phyloP scores from a whole-genome alignment of 352 stramenopile genomes.

The Globisporangium sylvaticum region DNA sequence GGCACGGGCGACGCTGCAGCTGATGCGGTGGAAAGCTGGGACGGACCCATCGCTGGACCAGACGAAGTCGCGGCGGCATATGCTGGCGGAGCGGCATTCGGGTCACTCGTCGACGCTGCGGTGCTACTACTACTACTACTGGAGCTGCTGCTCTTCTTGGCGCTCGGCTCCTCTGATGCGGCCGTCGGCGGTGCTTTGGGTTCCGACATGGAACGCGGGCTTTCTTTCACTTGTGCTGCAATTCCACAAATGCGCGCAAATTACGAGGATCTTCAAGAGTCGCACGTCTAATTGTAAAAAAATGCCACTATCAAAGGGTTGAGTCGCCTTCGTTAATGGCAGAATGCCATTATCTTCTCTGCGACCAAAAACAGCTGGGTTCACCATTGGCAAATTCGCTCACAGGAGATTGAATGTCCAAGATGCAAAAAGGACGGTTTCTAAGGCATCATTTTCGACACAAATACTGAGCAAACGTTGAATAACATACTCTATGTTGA shows the following conservation, averaged over 20 bases:
- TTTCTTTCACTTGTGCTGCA: neutral
- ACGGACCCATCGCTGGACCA: neutral
- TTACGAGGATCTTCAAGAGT: neutral
- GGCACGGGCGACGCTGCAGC: slow-evolving; percentile 21
- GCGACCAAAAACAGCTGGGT: too few species aligned
- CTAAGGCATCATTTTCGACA: too few species aligned
- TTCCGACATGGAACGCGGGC: slow-evolving; percentile 26
- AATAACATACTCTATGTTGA: too few species aligned
- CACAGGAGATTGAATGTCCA: too few species aligned
- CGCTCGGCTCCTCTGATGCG: neutral
- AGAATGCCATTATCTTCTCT: too few species aligned
- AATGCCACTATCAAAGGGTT: too few species aligned
- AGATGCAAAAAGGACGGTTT: too few species aligned
- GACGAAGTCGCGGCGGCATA: neutral
- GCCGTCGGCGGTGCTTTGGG: slow-evolving; percentile 24
- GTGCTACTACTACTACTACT: neutral
- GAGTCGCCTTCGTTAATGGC: too few species aligned
- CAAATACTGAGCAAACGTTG: too few species aligned
- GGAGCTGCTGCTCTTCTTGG: slow-evolving; percentile 19
- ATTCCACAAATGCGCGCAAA: neutral
- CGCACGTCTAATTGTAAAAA: too few species aligned
- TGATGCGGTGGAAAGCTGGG: slow-evolving; percentile 11
- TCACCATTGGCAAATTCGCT: too few species aligned
- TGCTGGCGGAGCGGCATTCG: slow-evolving; percentile 10
- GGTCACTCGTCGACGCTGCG: neutral